Evolutionary conservation across 257 asterid species (phyloP).

Genomic region (Catharanthus roseus): DNA sequence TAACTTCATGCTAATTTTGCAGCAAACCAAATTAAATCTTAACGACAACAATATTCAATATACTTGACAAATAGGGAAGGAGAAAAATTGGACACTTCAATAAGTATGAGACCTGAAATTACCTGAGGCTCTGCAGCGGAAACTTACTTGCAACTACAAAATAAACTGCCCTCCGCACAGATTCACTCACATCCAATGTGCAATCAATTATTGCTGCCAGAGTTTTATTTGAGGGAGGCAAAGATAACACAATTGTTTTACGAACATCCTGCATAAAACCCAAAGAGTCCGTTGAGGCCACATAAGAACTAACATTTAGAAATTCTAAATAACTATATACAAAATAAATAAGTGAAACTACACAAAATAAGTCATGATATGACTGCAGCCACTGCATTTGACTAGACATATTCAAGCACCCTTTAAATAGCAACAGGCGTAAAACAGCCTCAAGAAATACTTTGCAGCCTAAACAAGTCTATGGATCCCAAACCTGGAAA

Average conservation of each 20-base stretch:
- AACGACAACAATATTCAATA: neutral
- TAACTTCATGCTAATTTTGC: neutral
- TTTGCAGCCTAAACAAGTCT: neutral
- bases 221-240: constrained; percentile 79
- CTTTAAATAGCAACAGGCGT: neutral
- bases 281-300: no score
- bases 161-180: constrained; percentile 85
- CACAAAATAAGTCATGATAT: no score
- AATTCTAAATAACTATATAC: neutral
- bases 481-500: neutral
- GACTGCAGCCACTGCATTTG: neutral
- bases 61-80: neutral
- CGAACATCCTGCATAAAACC: constrained; percentile 73
- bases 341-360: neutral
- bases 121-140: constrained; percentile 94
- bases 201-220: constrained; percentile 61
- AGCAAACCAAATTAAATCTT: neutral
- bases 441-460: neutral
- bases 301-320: neutral
- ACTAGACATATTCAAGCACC: neutral
- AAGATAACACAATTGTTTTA: constrained; percentile 63
- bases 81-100: neutral
- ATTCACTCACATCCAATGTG: constrained; percentile 80
- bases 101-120: constrained; percentile 16
- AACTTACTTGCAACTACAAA: constrained; percentile 68